Base-by-base conservation (phyloP, 257 asterid genomes). In the Fraxinus excelsior region DNA sequence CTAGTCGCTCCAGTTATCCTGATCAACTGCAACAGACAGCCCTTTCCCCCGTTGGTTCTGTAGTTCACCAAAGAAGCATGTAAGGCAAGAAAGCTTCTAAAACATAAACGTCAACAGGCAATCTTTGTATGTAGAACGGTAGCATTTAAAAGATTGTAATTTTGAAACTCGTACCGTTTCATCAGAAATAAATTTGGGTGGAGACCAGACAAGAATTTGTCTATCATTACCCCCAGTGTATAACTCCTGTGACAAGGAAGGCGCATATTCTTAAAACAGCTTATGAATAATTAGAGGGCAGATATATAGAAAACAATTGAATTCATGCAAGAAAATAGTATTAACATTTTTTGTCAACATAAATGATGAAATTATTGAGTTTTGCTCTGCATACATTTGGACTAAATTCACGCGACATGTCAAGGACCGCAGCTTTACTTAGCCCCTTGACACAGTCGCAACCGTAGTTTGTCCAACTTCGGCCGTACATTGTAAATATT, bases 1-100 rank as follows among this genome's bases (percentile, higher is more conserved):
- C 85, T 92, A 92, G 85, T 94, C 97, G 29, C 99, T 94, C 99
- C 99, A 94, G 85, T 90, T 87, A 82, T 94, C 99, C 81, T 85
- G 87, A 75, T 94, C 97, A 37, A 72, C 70, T 44, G 83, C 76
- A 70, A 78, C 80, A 78, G 88, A 82, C 74, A 80, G 75, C 79
- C 80, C 94, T 26, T 82, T 86, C 82, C 77, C 87, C 80, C 44
- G 35, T 71, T 85, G 91, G 21, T 86, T 96, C 97, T 94, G 92
- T 83, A 78, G 68, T 65, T 75, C 62, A 73, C 58, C 62, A 70
- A 37, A 62, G 34, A 32, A 64, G 51, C 53, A 75, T 78, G 13
- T 42, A 42, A 66, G 37, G 67, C 13, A 14, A 21, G 18, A 4
- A 29, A 21, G 32, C 31, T 21, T 42, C 51, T 42, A 42, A 42